Conservation (phyloP, 306 rosid genomes). For the Styphnolobium japonicum region DNA sequence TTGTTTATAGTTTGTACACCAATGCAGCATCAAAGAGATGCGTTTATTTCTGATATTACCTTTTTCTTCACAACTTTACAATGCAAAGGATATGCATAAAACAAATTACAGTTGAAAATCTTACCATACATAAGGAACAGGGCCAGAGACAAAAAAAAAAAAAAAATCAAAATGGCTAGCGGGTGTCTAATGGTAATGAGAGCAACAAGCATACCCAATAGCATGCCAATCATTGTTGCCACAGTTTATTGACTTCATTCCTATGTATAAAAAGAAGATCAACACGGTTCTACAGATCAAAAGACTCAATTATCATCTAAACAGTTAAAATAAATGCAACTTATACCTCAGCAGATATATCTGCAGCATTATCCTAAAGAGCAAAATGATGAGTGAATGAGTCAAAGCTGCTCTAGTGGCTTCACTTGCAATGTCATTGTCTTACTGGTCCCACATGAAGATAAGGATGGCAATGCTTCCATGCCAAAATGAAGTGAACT, state of each 20-base stretch:
- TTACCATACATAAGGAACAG: too few species aligned
- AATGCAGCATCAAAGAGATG: neutral
- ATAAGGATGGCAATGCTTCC: constrained; percentile 34
- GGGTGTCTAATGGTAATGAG: constrained; percentile 49
- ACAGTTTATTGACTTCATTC: constrained; percentile 21
- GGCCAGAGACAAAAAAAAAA: constrained; percentile 48
- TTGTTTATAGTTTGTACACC: neutral
- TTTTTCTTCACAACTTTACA: neutral
- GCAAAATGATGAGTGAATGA: constrained; percentile 99
- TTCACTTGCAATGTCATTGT: constrained; percentile 69
- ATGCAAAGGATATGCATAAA: neutral
- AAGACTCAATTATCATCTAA: neutral
- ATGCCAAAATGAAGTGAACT: constrained; percentile 22
- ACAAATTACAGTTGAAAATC: too few species aligned
- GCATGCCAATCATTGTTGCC: constrained; percentile 66
- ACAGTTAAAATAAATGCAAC: neutral
- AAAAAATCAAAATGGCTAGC: constrained; percentile 50
- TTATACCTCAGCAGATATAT: neutral
- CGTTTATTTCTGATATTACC: neutral
- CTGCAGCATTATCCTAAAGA: constrained; percentile 10
- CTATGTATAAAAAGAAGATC: neutral
- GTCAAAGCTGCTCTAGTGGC: constrained; percentile 99
- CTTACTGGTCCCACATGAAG: constrained; percentile 22
- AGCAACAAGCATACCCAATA: constrained; percentile 70
- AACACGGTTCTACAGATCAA: neutral